Conservation (phyloP, 2,329 filamentous ascomycete species). For the Ophiostoma ips region DNA sequence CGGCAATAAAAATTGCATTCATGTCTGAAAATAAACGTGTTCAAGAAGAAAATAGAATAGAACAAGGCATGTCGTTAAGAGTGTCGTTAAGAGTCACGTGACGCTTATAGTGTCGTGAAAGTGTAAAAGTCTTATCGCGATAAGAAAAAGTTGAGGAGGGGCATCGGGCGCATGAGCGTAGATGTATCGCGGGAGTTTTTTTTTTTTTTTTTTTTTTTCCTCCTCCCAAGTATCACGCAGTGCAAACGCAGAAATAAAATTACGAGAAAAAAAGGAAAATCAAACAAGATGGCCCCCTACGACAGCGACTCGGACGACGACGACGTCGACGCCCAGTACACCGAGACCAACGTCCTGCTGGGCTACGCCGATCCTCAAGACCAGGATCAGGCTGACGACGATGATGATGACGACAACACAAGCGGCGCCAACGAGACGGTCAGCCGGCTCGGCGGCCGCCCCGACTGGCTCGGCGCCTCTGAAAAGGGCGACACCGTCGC, state of each 20-base stretch:
- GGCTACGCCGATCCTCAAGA: constrained; percentile 59
- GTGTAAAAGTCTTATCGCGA: background rate
- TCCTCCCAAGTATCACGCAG: no score
- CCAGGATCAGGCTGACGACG: constrained; percentile 1
- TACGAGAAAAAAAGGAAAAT: constrained; percentile 6
- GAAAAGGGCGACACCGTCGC: constrained; percentile 34
- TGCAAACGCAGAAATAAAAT: constrained; percentile 17
- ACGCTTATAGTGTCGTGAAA: background rate
- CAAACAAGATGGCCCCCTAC: constrained; percentile 52
- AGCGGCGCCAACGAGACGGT: constrained; percentile 47
- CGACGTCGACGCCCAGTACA: constrained; percentile 43
- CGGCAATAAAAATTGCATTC: no score
- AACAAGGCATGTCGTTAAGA: no score
- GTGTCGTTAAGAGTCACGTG: background rate
- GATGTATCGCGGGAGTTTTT: no score
- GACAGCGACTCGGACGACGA: constrained; percentile 72
- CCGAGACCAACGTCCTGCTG: constrained; percentile 75
- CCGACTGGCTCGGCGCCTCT: constrained; percentile 68
- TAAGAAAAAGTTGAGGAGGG: constrained; percentile 2
- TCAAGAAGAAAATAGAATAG: no score
- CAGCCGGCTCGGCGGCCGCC: constrained; percentile 75
- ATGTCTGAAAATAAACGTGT: no score
- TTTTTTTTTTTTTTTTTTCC: no score
- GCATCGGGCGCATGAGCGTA: background rate
- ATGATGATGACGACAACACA: background rate